Conservation (phyloP, 345 rosid species). For the Sonneratia caseolaris region DNA sequence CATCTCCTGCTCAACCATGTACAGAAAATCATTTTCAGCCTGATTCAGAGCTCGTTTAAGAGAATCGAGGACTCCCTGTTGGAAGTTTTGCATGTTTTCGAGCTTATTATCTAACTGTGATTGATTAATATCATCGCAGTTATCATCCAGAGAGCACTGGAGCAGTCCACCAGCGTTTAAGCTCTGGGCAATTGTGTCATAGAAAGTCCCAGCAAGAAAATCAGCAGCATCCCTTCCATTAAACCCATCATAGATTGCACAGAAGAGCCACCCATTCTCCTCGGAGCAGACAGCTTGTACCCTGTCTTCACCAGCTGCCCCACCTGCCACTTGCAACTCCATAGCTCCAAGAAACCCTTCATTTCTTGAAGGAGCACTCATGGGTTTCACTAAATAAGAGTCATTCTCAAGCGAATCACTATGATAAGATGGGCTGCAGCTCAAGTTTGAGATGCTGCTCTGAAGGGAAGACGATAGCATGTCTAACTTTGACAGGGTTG, state of each 20-base stretch:
- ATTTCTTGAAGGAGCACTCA: constrained; percentile 55
- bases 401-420: constrained; percentile 54
- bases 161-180: constrained; percentile 18
- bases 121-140: background rate
- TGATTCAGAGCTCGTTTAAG: constrained; percentile 66
- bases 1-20: constrained; percentile 98
- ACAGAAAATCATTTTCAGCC: constrained; percentile 76
- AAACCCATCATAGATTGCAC: constrained; percentile 89
- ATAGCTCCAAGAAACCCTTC: constrained; percentile 62
- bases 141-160: background rate
- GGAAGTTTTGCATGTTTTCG: background rate
- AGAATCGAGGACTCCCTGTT: constrained; percentile 61
- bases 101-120: background rate
- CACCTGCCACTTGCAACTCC: constrained; percentile 95
- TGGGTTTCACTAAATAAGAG: constrained; percentile 38
- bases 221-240: constrained; percentile 99
- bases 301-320: constrained; percentile 98
- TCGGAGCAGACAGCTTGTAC: constrained; percentile 98
- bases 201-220: constrained; percentile 88
- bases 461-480: constrained; percentile 81
- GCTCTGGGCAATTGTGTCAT: constrained; percentile 53
- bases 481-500: constrained; percentile 69
- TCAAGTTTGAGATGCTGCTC: constrained; percentile 62
- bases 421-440: constrained; percentile 67
- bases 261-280: constrained; percentile 87